Percentiles rank a stretch among this genome's conserved stretches.
These are phyloP conservation scores for Phytophthora constricta DNA, from an alignment of 352 stramenopile genomes.

Conservation along the genomic window DNA sequence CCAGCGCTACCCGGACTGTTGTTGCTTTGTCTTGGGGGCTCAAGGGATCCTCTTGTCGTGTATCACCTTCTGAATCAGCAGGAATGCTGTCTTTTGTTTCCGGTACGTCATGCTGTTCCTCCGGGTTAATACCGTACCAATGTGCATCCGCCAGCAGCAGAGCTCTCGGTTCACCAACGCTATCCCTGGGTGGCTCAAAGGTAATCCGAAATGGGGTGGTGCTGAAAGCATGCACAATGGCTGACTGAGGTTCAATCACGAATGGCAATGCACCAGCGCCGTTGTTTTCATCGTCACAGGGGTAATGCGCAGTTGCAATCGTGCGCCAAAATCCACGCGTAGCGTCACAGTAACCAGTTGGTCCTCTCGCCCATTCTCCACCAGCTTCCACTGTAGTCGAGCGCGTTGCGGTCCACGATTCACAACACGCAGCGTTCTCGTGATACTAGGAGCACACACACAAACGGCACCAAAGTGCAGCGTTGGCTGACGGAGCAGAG, in stretches of 20 bases:
- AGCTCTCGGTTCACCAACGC: conserved; percentile 30
- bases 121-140: conserved; percentile 49
- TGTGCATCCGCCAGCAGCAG: conserved; percentile 71
- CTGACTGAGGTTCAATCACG: conserved; percentile 42
- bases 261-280: conserved; percentile 43
- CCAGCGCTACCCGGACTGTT: conserved; percentile 4
- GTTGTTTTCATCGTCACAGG: conserved; percentile 36
- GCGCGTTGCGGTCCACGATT: conserved; percentile 72
- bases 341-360: conserved; percentile 65
- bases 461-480: conserved; percentile 59
- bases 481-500: conserved; percentile 32
- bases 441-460: conserved; percentile 47
- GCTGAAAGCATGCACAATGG: conserved; percentile 34
- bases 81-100: neutral
- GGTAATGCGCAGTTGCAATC: conserved; percentile 53
- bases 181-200: conserved; percentile 38
- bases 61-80: conserved; percentile 5
- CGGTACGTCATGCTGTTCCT: conserved; percentile 10
- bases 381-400: conserved; percentile 65
- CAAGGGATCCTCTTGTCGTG: conserved; percentile 22
- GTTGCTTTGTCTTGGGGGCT: conserved; percentile 4
- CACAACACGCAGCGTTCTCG: conserved; percentile 59
- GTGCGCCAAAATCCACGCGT: conserved; percentile 55
- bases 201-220: conserved; percentile 58
- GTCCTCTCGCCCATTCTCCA: conserved; percentile 52